Evolutionary conservation across 148 eudicot genomes (phyloP), one percentile per base, ranked within the genome.

Genomic region (Arbutus unedo): DNA sequence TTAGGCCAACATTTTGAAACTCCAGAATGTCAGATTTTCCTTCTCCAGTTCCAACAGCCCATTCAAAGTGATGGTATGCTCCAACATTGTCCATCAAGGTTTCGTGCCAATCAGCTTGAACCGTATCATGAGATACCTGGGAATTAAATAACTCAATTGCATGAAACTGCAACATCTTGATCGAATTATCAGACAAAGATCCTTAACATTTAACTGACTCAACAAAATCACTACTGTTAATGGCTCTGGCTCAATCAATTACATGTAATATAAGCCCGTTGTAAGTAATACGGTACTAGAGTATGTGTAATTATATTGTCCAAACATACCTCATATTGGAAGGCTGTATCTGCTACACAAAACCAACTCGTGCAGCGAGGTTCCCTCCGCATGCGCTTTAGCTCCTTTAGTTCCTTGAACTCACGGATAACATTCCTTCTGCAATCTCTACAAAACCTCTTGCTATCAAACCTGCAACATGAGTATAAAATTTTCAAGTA

Each of bases 401-500:
- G 88, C 85, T 96, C 99, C 85, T 94, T 96, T 78, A 96, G 87
- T 87, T 96, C 99, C 86, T 92, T 94, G 72, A 94, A 96, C 86
- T 96, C 99, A 47, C 98, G 97, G 57, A 96, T 94, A 41, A 96
- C 99, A 88, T 96, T 94, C 87, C 94, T 93, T 83, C 99, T 85
- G 91, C 99, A 96, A 86, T 96, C 98, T 92, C 98, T 88, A 80
- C 98, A 96, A 83, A 96, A 96, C 76, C 97, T 91, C 88, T 94
- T 96, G 94, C 93, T 93, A 80, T 96, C 99, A 83, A 96, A 96
- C 90, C 99, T 96, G 94, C 79, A 44, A 85, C 76, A 84, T 82
- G 78, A 78, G 82, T 49, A 44, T 21, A 48, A 83, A 54, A 47
- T 78, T 83, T 21, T 73, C n/a, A 64, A 75, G 50, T 60, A 49